Conservation (phyloP, 805 yeast species). For the Pichia thaimueangensis region DNA sequence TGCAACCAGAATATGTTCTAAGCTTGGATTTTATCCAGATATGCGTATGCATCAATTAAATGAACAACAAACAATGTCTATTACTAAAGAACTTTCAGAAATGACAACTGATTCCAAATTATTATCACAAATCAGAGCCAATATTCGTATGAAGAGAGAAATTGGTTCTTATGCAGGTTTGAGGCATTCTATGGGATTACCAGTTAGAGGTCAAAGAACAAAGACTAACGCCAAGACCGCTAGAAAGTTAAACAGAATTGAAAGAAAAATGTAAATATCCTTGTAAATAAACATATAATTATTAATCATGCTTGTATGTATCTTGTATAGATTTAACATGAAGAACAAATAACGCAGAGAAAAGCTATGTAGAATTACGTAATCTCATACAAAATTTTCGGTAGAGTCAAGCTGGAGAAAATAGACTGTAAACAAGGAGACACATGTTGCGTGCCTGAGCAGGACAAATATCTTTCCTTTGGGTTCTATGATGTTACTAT, state of each 20-base stretch:
- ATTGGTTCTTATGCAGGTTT: slow-evolving; percentile 85
- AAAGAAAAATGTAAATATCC: slow-evolving; percentile 42
- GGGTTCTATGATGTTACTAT: too few species aligned
- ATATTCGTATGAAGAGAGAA: slow-evolving; percentile 69
- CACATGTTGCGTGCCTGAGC: too few species aligned
- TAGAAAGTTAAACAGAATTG: slow-evolving; percentile 69
- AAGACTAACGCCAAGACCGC: slow-evolving; percentile 90
- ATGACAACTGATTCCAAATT: slow-evolving; percentile 79
- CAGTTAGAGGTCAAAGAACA: slow-evolving; percentile 87
- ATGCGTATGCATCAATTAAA: slow-evolving; percentile 92
- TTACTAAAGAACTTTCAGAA: slow-evolving; percentile 81
- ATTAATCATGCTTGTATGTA: too few species aligned
- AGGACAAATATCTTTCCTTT: too few species aligned
- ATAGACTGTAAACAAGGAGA: too few species aligned
- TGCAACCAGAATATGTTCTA: slow-evolving; percentile 75
- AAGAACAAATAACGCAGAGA: too few species aligned
- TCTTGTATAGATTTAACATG: too few species aligned
- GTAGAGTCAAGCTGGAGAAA: too few species aligned
- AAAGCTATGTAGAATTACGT: too few species aligned
- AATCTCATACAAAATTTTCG: too few species aligned
- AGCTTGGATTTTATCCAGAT: slow-evolving; percentile 82
- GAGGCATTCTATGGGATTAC: slow-evolving; percentile 79
- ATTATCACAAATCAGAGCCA: slow-evolving; percentile 64
- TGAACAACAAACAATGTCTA: slow-evolving; percentile 78
- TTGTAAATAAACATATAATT: too few species aligned